A percentile compares a stretch with the other conserved stretches of the same genome.
These are phyloP conservation scores for Myxozyma lipomycoides DNA, from an alignment of 805 yeast species.

Conservation along the genomic window DNA sequence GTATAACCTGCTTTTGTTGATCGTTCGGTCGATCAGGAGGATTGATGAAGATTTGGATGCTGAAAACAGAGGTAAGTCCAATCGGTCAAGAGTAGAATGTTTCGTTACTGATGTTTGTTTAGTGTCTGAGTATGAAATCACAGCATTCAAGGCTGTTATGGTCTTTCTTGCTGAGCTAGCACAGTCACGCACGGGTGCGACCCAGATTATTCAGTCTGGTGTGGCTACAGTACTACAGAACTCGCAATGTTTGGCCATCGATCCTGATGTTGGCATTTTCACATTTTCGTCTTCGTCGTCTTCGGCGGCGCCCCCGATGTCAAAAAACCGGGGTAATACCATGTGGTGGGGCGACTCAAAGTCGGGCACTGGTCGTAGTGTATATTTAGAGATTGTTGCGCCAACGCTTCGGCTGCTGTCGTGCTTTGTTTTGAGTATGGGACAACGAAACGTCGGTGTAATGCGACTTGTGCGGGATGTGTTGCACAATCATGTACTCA, in stretches of 20 bases:
- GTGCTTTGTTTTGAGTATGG: constrained; percentile 29
- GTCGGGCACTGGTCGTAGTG: constrained; percentile 16
- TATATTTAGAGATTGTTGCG: constrained; percentile 25
- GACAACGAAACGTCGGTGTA: constrained; percentile 24
- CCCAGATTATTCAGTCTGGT: constrained; percentile 67
- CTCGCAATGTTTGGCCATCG: constrained; percentile 56
- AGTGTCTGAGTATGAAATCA: constrained; percentile 64
- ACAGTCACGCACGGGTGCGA: constrained; percentile 72
- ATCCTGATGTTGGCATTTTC: constrained; percentile 73
- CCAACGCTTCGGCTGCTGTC: constrained; percentile 25
- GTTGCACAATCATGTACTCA: constrained; percentile 9
- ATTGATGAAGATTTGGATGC: constrained; percentile 56
- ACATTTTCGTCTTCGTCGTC: constrained; percentile 7
- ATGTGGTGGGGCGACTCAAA: neutral
- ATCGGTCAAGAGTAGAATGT: constrained; percentile 1
- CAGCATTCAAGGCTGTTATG: constrained; percentile 68
- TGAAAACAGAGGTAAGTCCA: constrained; percentile 18
- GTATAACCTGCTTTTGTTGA: constrained; percentile 59
- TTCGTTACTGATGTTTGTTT: constrained; percentile 26
- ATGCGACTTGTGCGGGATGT: constrained; percentile 15
- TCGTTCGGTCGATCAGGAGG: constrained; percentile 64
- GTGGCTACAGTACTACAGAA: constrained; percentile 59
- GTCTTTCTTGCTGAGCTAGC: constrained; percentile 70
- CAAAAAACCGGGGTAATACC: neutral
- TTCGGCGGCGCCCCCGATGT: constrained; percentile 3